Evolutionary conservation across 208 protist genomes (phyloP).

Genomic region (Acanthamoeba healyi): DNA sequence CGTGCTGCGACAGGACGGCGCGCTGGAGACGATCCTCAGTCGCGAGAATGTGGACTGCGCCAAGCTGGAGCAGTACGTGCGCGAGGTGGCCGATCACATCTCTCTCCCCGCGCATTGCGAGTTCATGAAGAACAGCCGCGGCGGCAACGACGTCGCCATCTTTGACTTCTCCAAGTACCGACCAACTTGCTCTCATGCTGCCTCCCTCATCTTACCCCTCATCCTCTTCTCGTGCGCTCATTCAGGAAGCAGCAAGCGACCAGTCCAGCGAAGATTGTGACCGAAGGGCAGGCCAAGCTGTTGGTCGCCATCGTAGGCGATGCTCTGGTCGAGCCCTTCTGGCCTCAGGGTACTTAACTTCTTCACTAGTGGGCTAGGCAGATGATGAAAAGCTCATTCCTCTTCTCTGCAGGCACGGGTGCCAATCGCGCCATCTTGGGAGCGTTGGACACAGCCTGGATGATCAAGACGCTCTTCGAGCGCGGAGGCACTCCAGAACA

Average conservation of each 20-base stretch:
- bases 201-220: neutral
- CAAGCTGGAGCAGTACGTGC: neutral
- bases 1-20: conserved; percentile 30
- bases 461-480: conserved; percentile 50
- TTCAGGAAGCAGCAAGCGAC: conserved; percentile 30
- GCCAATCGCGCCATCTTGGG: conserved; percentile 69
- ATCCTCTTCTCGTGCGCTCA: neutral
- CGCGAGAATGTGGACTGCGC: conserved; percentile 21
- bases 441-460: conserved; percentile 72
- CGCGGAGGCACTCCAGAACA: neutral
- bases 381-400: neutral
- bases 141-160: conserved; percentile 75
- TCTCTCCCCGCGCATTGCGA: neutral
- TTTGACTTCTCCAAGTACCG: conserved; percentile 77
- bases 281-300: conserved; percentile 15
- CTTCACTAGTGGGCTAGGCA: too few relatives aligned
- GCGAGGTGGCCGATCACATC: conserved; percentile 63
- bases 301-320: conserved; percentile 64
- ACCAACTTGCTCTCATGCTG: too few relatives aligned
- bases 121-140: conserved; percentile 41
- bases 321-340: conserved; percentile 74
- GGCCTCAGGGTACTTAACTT: conserved; percentile 12
- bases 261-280: neutral
- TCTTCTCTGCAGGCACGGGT: conserved; percentile 39
- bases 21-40: neutral